Evolutionary conservation across 2,329 filamentous ascomycete species (phyloP), one percentile per base, ranked within the genome.

Genomic region (Penicillium sp.): DNA sequence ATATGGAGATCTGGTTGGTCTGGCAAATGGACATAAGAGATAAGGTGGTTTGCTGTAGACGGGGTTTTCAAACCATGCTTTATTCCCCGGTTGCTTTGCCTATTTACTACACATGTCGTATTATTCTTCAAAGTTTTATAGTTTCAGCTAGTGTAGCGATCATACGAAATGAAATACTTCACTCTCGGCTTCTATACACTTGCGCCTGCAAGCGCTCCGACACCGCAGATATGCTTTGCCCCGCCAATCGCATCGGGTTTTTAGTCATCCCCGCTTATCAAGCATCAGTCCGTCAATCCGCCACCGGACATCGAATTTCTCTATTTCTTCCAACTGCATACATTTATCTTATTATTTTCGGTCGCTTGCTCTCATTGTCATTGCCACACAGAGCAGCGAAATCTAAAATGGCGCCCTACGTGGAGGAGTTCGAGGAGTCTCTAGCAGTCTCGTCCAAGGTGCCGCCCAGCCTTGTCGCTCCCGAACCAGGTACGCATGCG

Each of bases 401-500:
- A 24, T 19, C 8, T 3, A 35, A 24, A 47, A 95, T 95, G 88
- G 84, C 88, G 47, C 88, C 88, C 17, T 88, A 85, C 22, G 74
- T 95, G 39, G 85, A 94, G 72, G 82, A 84, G 61, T 79, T 84
- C 34, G 76, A 83, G 54, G 83, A 88, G 51, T 84, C 89, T 55
- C 75, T 95, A 58, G 75, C 82, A 58, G 84, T 87, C 64, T 85
- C 87, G 7, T 75, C 90, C 49, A 89, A 89, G 69, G 76, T 80
- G 48, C 84, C 87, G 45, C 89, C 91, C 1, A 79, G 88, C 56
- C 85, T 98, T 47, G 87, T 97, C 56, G 93, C 93, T 19, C 91
- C 93, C 35, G 90, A 97, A 66, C 91, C 91, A 64, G 80, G 78
- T 80, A 72, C 47, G 64, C 49, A 34, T 43, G 44, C 51, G 37